Conservation (phyloP, 768 basidiomycete genomes). For the Pulveroboletus frians region DNA sequence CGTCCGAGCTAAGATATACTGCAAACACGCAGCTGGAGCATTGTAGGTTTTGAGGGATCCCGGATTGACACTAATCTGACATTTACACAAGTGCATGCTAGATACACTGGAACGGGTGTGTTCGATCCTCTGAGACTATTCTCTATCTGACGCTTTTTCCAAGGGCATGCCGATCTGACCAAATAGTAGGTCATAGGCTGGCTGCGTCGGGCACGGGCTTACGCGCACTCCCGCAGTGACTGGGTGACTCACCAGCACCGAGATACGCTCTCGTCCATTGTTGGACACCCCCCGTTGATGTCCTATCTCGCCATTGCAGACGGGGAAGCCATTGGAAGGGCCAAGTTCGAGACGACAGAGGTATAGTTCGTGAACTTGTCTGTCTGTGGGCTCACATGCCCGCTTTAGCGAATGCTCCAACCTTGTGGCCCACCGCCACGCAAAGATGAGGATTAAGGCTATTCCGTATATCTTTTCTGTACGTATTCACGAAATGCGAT, state of each 20-base stretch:
- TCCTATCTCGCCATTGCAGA: slow-evolving; percentile 92
- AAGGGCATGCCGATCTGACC: slow-evolving; percentile 93
- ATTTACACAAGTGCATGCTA: slow-evolving; percentile 70
- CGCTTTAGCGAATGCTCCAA: slow-evolving; percentile 78
- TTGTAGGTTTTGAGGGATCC: slow-evolving; percentile 46
- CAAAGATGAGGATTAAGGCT: slow-evolving; percentile 70
- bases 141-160: slow-evolving; percentile 7
- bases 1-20: slow-evolving; percentile 90
- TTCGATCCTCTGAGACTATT: slow-evolving; percentile 8
- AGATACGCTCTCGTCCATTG: slow-evolving; percentile 89
- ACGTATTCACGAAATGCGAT: not conserved
- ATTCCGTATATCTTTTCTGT: too few relatives aligned
- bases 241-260: slow-evolving; percentile 98
- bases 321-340: slow-evolving; percentile 83
- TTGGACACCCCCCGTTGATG: slow-evolving; percentile 81
- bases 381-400: slow-evolving; percentile 22
- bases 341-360: slow-evolving; percentile 95
- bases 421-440: slow-evolving; percentile 89
- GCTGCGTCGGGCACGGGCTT: not conserved
- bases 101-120: slow-evolving; percentile 92
- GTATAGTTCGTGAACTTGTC: slow-evolving; percentile 35
- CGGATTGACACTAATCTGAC: slow-evolving; percentile 1
- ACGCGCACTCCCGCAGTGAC: slow-evolving; percentile 52
- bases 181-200: slow-evolving; percentile 70
- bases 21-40: slow-evolving; percentile 96